These are phyloP conservation scores for Fusarium nygamai DNA, from an alignment of 2,329 filamentous ascomycete species.

Conservation along the genomic window DNA sequence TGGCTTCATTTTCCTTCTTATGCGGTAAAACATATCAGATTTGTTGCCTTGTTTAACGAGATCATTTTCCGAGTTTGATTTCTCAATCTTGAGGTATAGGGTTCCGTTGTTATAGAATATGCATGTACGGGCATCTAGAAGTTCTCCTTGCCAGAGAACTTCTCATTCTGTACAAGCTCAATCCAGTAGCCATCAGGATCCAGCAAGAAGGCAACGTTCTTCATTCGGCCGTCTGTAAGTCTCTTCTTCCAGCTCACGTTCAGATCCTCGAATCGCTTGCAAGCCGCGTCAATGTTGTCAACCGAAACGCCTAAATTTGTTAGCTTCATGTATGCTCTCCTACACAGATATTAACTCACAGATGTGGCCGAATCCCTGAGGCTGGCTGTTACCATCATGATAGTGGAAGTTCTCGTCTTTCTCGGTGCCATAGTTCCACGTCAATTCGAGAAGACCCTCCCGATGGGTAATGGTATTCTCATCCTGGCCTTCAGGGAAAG, in stretches of 20 bases:
- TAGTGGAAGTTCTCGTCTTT: slow-evolving; percentile 86
- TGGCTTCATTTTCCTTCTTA: background rate
- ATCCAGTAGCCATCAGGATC: slow-evolving; percentile 92
- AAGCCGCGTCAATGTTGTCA: slow-evolving; percentile 89
- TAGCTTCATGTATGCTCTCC: slow-evolving; percentile 15
- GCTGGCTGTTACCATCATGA: slow-evolving; percentile 90
- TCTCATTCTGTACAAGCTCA: slow-evolving; percentile 82
- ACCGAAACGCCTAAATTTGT: slow-evolving; percentile 75
- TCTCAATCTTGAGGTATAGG: background rate
- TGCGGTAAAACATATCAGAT: background rate
- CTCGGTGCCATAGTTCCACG: slow-evolving; percentile 86
- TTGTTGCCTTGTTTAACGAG: background rate
- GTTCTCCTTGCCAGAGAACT: slow-evolving; percentile 64
- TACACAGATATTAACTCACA: slow-evolving; percentile 62
- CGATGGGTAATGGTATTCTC: slow-evolving; percentile 68
- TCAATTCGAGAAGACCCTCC: slow-evolving; percentile 90
- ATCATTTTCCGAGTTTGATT: background rate
- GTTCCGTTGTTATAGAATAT: background rate
- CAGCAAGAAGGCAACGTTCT: slow-evolving; percentile 90
- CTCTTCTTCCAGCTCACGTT: slow-evolving; percentile 94
- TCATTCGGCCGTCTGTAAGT: slow-evolving; percentile 91
- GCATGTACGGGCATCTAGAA: slow-evolving; percentile 50
- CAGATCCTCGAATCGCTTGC: slow-evolving; percentile 83
- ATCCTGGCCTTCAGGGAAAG: slow-evolving; percentile 54
- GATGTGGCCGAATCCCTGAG: slow-evolving; percentile 94